Conservation (phyloP, 495 filamentous ascomycete genomes). For the Podospora appendiculata region DNA sequence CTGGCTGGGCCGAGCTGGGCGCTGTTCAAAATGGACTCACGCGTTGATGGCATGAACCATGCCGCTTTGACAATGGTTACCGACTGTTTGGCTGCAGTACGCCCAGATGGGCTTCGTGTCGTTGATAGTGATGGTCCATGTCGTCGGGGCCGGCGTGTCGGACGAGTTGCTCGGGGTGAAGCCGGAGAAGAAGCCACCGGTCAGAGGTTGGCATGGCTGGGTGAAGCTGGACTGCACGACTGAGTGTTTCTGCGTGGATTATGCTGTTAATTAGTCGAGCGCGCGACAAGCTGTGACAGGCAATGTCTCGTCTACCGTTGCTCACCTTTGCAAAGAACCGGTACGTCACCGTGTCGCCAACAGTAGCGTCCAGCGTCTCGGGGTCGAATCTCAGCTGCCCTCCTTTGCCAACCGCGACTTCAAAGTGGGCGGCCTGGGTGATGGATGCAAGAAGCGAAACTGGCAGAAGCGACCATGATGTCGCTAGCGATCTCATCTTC, state of each 20-base stretch:
- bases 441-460: conserved; percentile 21
- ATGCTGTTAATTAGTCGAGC: neutral
- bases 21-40: conserved; percentile 11
- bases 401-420: conserved; percentile 31
- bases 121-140: conserved; percentile 50
- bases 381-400: conserved; percentile 29
- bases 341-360: conserved; percentile 48
- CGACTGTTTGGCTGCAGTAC: conserved; percentile 43
- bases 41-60: conserved; percentile 36
- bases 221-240: neutral
- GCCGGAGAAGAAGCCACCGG: conserved; percentile 32
- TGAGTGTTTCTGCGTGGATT: neutral
- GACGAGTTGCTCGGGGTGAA: conserved; percentile 30
- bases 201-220: neutral
- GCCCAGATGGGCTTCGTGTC: conserved; percentile 53
- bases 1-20: too few species aligned
- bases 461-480: conserved; percentile 13
- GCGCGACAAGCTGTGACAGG: neutral
- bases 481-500: conserved; percentile 18
- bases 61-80: conserved; percentile 33
- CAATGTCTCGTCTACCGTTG: neutral
- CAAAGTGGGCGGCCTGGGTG: conserved; percentile 19
- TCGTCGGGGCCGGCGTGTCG: conserved; percentile 26
- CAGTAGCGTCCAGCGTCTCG: conserved; percentile 19
- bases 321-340: conserved; percentile 47